Evolutionary conservation across 148 eudicot species (phyloP).

Genomic region (Tetragonia tetragonoides): DNA sequence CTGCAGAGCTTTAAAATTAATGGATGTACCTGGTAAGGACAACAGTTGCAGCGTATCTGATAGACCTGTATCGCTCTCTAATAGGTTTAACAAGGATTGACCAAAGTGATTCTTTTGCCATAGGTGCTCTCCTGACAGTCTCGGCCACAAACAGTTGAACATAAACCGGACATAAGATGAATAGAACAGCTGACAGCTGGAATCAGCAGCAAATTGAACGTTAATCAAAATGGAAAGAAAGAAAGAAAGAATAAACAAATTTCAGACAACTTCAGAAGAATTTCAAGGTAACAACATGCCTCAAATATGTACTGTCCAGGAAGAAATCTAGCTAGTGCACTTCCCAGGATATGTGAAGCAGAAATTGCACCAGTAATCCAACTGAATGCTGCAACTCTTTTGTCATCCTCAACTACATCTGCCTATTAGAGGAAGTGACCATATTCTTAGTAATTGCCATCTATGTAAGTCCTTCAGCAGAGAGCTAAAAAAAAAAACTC

Average conservation of each 20-base stretch:
- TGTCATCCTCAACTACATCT: constrained; percentile 58
- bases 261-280: neutral
- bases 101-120: constrained; percentile 30
- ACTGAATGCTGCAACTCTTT: constrained; percentile 68
- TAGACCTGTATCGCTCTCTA: constrained; percentile 52
- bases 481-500: constrained; percentile 28
- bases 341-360: constrained; percentile 67
- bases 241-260: neutral
- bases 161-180: constrained; percentile 53
- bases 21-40: constrained; percentile 48
- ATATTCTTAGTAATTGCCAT: neutral
- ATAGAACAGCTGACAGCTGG: constrained; percentile 62
- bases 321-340: constrained; percentile 56
- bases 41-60: constrained; percentile 50
- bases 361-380: constrained; percentile 81
- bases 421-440: constrained; percentile 43
- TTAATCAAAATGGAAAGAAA: constrained; percentile 4
- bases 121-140: constrained; percentile 45
- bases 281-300: constrained; percentile 43
- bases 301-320: constrained; percentile 55
- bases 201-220: neutral
- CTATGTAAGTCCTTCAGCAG: neutral
- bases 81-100: constrained; percentile 39
- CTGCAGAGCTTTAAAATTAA: neutral
- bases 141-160: constrained; percentile 56